Base-by-base conservation (phyloP, 108 stramenopile genomes). In the Epithemia pelagica region DNA sequence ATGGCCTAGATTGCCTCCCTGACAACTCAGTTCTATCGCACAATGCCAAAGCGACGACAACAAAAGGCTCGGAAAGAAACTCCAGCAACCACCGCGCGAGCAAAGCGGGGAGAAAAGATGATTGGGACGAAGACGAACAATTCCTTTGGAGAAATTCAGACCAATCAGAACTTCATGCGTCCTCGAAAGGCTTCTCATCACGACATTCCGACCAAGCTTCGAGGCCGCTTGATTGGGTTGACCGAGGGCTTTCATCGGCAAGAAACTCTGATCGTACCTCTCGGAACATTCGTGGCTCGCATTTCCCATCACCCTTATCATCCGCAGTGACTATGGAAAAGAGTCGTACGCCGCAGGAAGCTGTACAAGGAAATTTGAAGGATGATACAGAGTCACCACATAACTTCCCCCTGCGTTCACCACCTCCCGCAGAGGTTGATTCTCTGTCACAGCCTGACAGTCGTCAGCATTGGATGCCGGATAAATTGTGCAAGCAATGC, bases 391-490 rank as follows among this genome's bases (percentile, higher is more conserved):
- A 26, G 52, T 22, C 62, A 31, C 27, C 24, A 53, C 29, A 8
- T 27, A 72, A 31, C 2, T 32, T 24, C 53, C 53, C 57, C 22
- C n/a, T 64, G 37, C 37, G 5, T 46, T 46, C 37, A 15, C 46
- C 7, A 28, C 68, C 60, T 61, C 30, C 27, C 1, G 32, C 1
- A 30, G 28, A 3, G 52, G 28, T 3, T 21, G 37, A 46, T 46
- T 46, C 65, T 5, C 60, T 54, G 25, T 24, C 32, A 22, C 21
- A 74, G 33, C 65, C 72, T 65, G 76, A 82, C 57, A 82, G 76
- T 46, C 83, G 74, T 54, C 79, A 87, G 46, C 86, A 88, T 68
- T 95, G 94, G 94, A 95, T 95, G 90, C 95, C 95, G 24, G 98
- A 99, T 82, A 84, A 75, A 24, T 67, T 96, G 28, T 95, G 94